Base-by-base conservation (phyloP, 768 basidiomycete genomes). In the Mrakia frigida region DNA sequence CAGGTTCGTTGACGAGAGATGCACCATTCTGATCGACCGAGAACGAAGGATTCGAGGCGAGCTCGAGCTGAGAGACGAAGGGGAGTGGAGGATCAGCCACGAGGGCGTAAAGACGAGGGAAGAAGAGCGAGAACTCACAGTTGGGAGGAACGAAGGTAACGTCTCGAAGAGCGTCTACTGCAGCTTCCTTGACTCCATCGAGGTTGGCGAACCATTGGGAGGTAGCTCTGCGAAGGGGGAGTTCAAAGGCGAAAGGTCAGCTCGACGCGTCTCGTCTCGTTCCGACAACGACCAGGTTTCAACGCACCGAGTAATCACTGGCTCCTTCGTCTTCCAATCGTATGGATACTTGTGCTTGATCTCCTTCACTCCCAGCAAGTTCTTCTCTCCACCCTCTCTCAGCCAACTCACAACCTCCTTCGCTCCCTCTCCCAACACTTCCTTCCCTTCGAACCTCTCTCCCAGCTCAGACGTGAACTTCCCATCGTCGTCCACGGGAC, bases 121-220 rank as follows among this genome's bases (percentile, higher is more conserved):
- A 69, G 25, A 67, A 67, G 56, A 7, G 18, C 31, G 6, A 59
- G 9, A 3, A 14, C 11, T 77, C 81, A 97, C 95, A 93, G 77
- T 85, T 68, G 2, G 87, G 83, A 9, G 96, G 96, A 78, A 89
- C 88, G 83, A 96, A 98, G 0, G 86, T 79, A 28, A 98, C 92
- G 1, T 85, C 82, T 65, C 88, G 82, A 16, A 98, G 86, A 0
- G 92, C 90, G 11, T 85, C 79, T 33, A 95, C 80, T 0, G 96
- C 94, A 69, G 87, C 83, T 0, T 87, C 86, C 81, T 97, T 97
- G 84, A 99, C 91, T 61, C 86, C 84, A 70, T 92, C 92, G 33
- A 98, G 84, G 81, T 96, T 92, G 5, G 95, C 94, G 81, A 99
- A 99, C 96, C 96, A 99, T 80, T 98, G 96, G 0, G 92, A 93